Base-by-base conservation (phyloP, 78 protist genomes). In the Dictyostelium discoideum region DNA sequence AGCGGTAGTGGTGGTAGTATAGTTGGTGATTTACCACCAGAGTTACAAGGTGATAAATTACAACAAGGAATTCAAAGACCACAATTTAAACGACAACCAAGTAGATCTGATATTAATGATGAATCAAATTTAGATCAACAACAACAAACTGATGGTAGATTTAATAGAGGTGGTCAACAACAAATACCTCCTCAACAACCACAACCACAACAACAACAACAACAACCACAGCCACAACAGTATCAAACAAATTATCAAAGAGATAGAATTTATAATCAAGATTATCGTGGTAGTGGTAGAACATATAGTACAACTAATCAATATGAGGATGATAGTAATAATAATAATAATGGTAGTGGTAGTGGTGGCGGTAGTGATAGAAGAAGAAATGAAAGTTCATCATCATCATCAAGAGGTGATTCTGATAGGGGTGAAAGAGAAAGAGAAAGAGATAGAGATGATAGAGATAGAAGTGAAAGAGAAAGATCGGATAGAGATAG, bases 11-110 rank as follows among this genome's bases (percentile, higher is more conserved):
- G 37, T 42, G 46, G 29, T 74, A 14, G 18, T 26, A 26, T 26
- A 29, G 26, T n/a, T 48, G 29, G 46, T 40, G 96, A 92, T 74
- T 37, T 92, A 57, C 96, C 96, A 10, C 96, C 96, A 9, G 96
- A 92, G 13, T 11, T 92, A 7, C 48, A 44, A 44, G 65, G 60
- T 44, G 48, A 48, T 16, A 18, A 39, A 84, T 18, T 24, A 39
- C 18, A 24, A 46, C 50, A 13, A 10, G n/a, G 6, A 32, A 10
- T 9, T 3, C 40, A 22, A 57, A 54, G 46, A 3, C 85, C 90
- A 26, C 44, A 18, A 37, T 74, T 29, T 63, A 77, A 46, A 78
- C 26, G 40, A 78, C 85, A 24, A 50, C 37, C 48, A 42, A 73
- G 37, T 50, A 85, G 42, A 77, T 39, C 57, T 13, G 60, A 40